Evolutionary conservation across 148 eudicot genomes (phyloP), one percentile per base, ranked within the genome.

Genomic region (Tetragonia tetragonoides): DNA sequence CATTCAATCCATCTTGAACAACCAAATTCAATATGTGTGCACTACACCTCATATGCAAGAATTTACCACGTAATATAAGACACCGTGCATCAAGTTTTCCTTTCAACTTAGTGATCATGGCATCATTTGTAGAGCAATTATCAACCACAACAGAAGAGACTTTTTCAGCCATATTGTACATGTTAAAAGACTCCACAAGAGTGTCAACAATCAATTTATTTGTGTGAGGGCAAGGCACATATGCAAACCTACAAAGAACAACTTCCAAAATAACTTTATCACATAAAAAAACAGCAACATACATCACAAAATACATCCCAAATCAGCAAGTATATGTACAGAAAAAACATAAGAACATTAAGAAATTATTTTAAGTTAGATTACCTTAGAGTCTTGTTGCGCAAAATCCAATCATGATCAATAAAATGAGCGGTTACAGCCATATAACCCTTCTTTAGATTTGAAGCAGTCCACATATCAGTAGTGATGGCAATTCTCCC

Each of bases 151-250:
- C 68, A 28, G 44, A 39, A 56, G 81, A 70, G n/a, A 71, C 8
- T 7, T 71, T 71, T 70, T 78, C 76, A 70, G 75, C 68, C 40
- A 78, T 59, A 18, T 71, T 70, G 24, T 68, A 69, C 34, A n/a
- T 42, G 21, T 77, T 59, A 54, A 77, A 28, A n/a, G 74, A 57
- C 23, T 68, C 56, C 15, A 77, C 20, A 7, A 77, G 18, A 42
- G 54, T 73, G 14, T 70, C 54, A 14, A 40, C 68, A 37, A 72
- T 46, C 17, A 17, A 12, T 16, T 65, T 61, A 10, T 49, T 72
- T 63, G 71, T 79, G 23, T 79, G 64, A 34, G 81, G 81, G 54
- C 53, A 79, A n/a, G 72, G 70, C 64, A 64, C 76, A 79, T 79
- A 49, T 18, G 61, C 63, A 78, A 70, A 57, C 75, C 74, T 70